A percentile compares a stretch with the other conserved stretches of the same genome.
Conservation (phyloP, 306 rosid species). For the Hippophae tibetana region DNA sequence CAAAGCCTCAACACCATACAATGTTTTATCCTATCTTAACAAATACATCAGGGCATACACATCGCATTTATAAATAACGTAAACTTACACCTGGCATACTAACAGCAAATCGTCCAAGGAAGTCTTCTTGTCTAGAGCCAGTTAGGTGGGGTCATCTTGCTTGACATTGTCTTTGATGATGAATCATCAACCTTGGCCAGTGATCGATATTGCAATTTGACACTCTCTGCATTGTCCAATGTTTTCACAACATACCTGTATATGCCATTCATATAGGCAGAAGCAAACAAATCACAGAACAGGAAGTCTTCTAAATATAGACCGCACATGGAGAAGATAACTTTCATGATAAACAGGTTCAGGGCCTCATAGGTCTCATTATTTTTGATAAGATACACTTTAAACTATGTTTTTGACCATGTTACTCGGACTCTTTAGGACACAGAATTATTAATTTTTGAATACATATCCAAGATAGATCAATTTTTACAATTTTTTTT, state of each 20-base stretch:
- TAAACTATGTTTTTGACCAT: no score
- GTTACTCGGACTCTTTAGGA: no score
- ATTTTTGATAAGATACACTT: no score
- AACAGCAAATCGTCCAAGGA: conserved; percentile 4
- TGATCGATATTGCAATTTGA: conserved; percentile 93
- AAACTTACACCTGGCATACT: conserved; percentile 9
- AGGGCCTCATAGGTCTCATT: no score
- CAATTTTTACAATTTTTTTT: no score
- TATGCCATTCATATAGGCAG: neutral
- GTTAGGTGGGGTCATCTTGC: conserved; percentile 50
- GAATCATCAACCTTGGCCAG: conserved; percentile 72
- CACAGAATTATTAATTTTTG: no score
- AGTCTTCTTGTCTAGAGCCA: conserved; percentile 45
- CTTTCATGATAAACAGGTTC: no score
- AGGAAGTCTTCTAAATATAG: no score
- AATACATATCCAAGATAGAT: no score
- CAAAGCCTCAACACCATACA: conserved; percentile 12
- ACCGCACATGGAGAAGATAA: no score
- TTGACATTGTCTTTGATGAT: conserved; percentile 47
- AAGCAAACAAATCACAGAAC: no score
- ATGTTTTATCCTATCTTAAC: conserved; percentile 17
- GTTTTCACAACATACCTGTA: conserved; percentile 97
- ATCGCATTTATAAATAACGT: conserved; percentile 4
- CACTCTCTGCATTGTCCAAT: conserved; percentile 97
- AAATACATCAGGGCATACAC: conserved; percentile 19